Evolutionary conservation across 2,329 filamentous ascomycete species (phyloP), one percentile per base, ranked within the genome.

Genomic region (Cladosporium sp.): DNA sequence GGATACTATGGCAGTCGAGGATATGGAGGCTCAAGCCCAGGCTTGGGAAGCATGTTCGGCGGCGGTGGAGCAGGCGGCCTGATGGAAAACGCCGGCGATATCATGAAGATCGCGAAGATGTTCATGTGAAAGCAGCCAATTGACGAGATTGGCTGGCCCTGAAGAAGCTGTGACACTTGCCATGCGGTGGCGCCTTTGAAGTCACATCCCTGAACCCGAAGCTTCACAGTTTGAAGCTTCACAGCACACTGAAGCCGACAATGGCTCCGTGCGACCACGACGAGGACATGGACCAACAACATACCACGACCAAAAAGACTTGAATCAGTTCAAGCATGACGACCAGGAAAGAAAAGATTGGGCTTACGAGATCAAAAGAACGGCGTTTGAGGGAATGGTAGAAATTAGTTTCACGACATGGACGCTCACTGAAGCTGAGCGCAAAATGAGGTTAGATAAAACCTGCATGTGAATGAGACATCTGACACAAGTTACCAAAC

Each of bases 101-200:
- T 85, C 70, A 78, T 85, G 70, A 81, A 80, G 68, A 76, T 84
- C 67, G 83, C 82, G 30, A 81, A 83, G 76, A 80, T 79, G 68
- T 85, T 86, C 67, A 78, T 85, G 76, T 86, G 73, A 80, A 65
- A 54, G 26, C 18, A 46, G 21, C 39, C 0, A 11, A 23, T 54
- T 21, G 51, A 54, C 51, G 51, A 21, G 21, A 32, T 16, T 30
- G 26, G 51, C 18, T 54, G 51, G 26, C 5, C 51, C 10, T 54
- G 16, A 34, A 14, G n/a, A 10, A 34, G 11, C 5, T 1, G 54
- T 39, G 16, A 10, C 32, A 25, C 30, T 26, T 57, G 54, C 30
- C 32, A 57, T 21, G 30, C 54, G n/a, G 14, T 18, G 32, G 54
- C 23, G 54, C 21, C 14, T 7, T 28, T 18, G 26, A n/a, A 32